A percentile compares a stretch with the other conserved stretches of the same genome.
phyloP scores from a whole-genome alignment of 2,329 filamentous ascomycete genomes.

The Exophiala bonariae region DNA sequence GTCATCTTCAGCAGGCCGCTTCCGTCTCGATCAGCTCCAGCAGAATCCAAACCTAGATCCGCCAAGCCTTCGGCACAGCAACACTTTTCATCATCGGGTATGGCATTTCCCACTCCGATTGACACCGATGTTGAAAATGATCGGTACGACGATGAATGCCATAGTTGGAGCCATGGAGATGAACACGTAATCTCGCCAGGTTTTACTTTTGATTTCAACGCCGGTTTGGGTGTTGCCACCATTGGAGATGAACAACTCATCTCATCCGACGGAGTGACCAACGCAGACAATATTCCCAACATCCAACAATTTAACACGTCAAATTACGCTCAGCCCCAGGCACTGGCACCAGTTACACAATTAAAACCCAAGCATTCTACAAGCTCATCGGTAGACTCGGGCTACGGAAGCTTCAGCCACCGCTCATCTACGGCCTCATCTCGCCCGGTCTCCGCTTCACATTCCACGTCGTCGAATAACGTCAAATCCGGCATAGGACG shows the following conservation, averaged over 20 bases:
- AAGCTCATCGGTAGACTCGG: slow-evolving; percentile 21
- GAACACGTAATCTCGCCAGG: slow-evolving; percentile 14
- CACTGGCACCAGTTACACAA: not conserved
- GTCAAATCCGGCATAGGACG: not conserved
- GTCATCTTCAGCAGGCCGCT: slow-evolving; percentile 21
- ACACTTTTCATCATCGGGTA: slow-evolving; percentile 5
- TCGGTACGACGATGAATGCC: slow-evolving; percentile 16
- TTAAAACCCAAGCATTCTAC: slow-evolving; percentile 19
- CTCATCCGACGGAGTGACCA: too few relatives aligned
- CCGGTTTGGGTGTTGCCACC: too few relatives aligned
- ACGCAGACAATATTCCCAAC: too few relatives aligned
- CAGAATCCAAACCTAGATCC: not conserved
- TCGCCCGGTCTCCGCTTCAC: not conserved
- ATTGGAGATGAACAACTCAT: too few relatives aligned
- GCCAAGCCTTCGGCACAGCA: not conserved
- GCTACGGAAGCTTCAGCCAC: slow-evolving; percentile 19
- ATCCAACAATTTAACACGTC: too few relatives aligned
- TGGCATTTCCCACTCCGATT: slow-evolving; percentile 8
- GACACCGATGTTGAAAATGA: slow-evolving; percentile 16
- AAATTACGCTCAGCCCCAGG: too few relatives aligned
- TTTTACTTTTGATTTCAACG: too few relatives aligned
- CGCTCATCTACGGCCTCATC: slow-evolving; percentile 11
- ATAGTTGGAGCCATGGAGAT: slow-evolving; percentile 24
- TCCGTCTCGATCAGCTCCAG: slow-evolving; percentile 6
- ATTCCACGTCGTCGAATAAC: not conserved